Evolutionary conservation across 768 basidiomycete species (phyloP).

Genomic region (Hypholoma fasciculare): DNA sequence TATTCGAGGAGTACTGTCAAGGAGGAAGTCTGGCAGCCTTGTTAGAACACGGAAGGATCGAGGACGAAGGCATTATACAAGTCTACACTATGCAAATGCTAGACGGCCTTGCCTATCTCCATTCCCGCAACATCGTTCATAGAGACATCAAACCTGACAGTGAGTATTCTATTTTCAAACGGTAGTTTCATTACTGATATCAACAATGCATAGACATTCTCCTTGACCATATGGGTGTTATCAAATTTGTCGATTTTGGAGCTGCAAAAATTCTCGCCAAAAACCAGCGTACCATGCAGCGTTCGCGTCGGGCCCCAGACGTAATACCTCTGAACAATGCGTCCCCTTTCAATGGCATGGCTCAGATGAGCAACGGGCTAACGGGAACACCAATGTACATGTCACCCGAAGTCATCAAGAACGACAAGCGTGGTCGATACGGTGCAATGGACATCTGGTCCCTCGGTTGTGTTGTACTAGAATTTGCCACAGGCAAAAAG

Average conservation of each 20-base stretch:
- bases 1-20: conserved; percentile 98
- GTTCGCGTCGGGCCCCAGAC: conserved; percentile 61
- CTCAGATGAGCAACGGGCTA: conserved; percentile 74
- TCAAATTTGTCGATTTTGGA: conserved; percentile 97
- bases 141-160: conserved; percentile 99
- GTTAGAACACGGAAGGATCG: conserved; percentile 91
- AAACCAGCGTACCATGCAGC: conserved; percentile 80
- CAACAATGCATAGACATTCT: conserved; percentile 74
- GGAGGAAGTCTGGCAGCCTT: conserved; percentile 90
- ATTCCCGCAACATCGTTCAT: conserved; percentile 90
- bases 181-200: not conserved
- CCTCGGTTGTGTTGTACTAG: conserved; percentile 94
- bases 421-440: conserved; percentile 80
- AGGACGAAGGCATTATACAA: conserved; percentile 94
- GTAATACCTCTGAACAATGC: conserved; percentile 29
- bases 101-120: conserved; percentile 91
- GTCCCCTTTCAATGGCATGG: conserved; percentile 38
- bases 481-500: conserved; percentile 94
- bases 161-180: conserved; percentile 40
- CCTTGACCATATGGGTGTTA: conserved; percentile 84
- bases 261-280: conserved; percentile 95
- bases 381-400: conserved; percentile 99
- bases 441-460: conserved; percentile 99
- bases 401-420: conserved; percentile 98
- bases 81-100: conserved; percentile 97